These are phyloP conservation scores for Pyropia yezoensis DNA, from an alignment of 23 red algal species.

Conservation along the genomic window DNA sequence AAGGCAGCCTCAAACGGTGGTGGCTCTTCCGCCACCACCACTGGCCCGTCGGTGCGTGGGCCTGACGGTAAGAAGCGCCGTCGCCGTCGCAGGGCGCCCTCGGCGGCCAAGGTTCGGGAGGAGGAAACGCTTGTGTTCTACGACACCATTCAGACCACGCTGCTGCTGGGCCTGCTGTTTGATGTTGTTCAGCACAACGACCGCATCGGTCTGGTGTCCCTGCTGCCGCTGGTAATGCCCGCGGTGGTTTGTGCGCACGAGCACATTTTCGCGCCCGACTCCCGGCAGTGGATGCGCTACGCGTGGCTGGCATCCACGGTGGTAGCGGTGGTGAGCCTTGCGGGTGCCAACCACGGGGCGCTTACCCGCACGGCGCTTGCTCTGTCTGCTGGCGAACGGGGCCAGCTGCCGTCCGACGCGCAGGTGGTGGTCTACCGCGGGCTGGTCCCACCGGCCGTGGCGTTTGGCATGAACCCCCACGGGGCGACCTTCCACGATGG, in stretches of 20 bases:
- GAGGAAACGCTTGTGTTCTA: slow-evolving; percentile 54
- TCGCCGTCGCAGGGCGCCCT: slow-evolving; percentile 8
- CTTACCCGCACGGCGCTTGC: slow-evolving; percentile 28
- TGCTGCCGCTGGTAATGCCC: slow-evolving; percentile 29
- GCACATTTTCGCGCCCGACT: slow-evolving; percentile 31
- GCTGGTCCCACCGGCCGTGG: slow-evolving; percentile 22
- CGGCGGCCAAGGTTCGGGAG: slow-evolving; percentile 51
- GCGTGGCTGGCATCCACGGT: slow-evolving; percentile 27
- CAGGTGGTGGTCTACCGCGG: slow-evolving; percentile 50
- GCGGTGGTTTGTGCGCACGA: slow-evolving; percentile 36
- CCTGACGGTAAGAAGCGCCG: slow-evolving; percentile 27
- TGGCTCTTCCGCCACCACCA: no score
- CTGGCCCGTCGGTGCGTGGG: no score
- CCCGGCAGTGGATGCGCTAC: slow-evolving; percentile 19
- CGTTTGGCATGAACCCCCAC: slow-evolving; percentile 41
- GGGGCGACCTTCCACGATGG: slow-evolving; percentile 42
- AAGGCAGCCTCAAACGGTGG: slow-evolving; percentile 37
- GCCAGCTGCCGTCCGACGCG: slow-evolving; percentile 25
- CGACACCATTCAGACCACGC: slow-evolving; percentile 64
- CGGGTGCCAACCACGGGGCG: slow-evolving; percentile 35
- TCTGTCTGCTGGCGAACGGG: slow-evolving; percentile 14
- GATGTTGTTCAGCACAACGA: slow-evolving; percentile 57
- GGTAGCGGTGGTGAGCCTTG: slow-evolving; percentile 42
- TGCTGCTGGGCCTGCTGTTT: slow-evolving; percentile 49
- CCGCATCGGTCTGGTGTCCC: slow-evolving; percentile 32